Base-by-base conservation (phyloP, 2,329 filamentous ascomycete species). In the Aspergillus sp. region DNA sequence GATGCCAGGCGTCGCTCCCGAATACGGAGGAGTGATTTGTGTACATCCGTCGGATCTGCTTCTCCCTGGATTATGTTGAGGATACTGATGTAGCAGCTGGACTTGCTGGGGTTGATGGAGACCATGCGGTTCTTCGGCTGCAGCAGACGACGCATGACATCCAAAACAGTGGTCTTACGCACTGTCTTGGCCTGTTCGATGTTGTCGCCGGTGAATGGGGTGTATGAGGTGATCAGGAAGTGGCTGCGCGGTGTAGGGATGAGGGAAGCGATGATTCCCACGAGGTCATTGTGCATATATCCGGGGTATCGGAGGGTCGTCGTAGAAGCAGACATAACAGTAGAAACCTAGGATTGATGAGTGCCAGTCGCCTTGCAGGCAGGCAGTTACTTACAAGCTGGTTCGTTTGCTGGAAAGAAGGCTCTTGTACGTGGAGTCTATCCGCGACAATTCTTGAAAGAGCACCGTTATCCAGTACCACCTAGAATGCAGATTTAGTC, bases 81-180 rank as follows among this genome's bases (percentile, higher is more conserved):
- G 69, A 99, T 98, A 51, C 92, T 97, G 73, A 99, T 98, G 81
- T 99, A 99, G 81, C 95, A 99, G 80, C 92, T 97, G 81, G 92
- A 96, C 81, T 98, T 98, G 70, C 90, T 91, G 1, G 94, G 93
- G 59, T 92, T 90, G 21, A 95, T 97, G 23, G 93, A 97, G 49
- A 99, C 95, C 95, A 99, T 99, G 74, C 96, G 89, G 79, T 99
- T 99, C 84, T 99, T 99, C 41, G 95, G 95, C 78, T 99, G 96
- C 60, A 99, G 82, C 23, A 99, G 82, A 61, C 95, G 86, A 59
- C 95, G 88, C 95, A 99, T 99, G 64, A 99, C 96, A 75, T 99
- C 95, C 43, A 99, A 80, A 8, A 99, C 95, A 1, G 95, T 99
- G 2, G 96, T 99, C 80, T 98, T 99, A 63, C 96, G 91, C 36